A percentile compares a stretch with the other conserved stretches of the same genome.
These are phyloP conservation scores for Arachis hypogaea DNA, from an alignment of 306 rosid genomes.

Conservation along the genomic window DNA sequence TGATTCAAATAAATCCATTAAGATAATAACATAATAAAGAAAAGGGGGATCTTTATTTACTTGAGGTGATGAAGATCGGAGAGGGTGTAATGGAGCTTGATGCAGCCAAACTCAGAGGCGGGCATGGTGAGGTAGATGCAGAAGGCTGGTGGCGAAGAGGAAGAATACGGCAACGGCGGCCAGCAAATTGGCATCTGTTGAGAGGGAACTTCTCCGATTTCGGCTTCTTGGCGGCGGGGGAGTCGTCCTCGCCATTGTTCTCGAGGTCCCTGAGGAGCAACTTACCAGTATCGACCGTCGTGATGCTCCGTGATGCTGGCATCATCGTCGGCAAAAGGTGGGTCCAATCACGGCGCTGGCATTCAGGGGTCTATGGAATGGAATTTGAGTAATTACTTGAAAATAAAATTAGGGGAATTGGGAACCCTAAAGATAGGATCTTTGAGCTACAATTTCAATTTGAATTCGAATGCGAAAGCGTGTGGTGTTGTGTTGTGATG, in stretches of 20 bases:
- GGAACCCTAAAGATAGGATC: conserved; percentile 33
- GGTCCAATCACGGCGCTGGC: conserved; percentile 39
- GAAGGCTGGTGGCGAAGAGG: conserved; percentile 68
- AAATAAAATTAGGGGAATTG: conserved; percentile 11
- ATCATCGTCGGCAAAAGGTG: conserved; percentile 4
- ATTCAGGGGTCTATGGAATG: background rate
- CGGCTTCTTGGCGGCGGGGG: conserved; percentile 68
- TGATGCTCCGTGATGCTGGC: conserved; percentile 70
- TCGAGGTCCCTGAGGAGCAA: too few species aligned
- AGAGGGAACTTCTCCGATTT: conserved; percentile 68
- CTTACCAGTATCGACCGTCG: conserved; percentile 31
- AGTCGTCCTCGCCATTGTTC: conserved; percentile 56
- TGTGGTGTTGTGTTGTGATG: too few species aligned
- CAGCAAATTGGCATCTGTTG: conserved; percentile 65
- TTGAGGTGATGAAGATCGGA: conserved; percentile 91
- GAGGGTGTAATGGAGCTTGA: conserved; percentile 79
- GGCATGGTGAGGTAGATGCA: conserved; percentile 92
- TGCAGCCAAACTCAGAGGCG: conserved; percentile 55
- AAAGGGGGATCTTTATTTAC: conserved; percentile 39
- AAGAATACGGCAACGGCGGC: conserved; percentile 59
- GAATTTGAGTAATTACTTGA: too few species aligned
- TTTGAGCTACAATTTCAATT: background rate
- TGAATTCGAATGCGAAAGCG: too few species aligned
- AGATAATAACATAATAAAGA: background rate
- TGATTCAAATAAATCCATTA: too few species aligned